phyloP scores from a whole-genome alignment of 176 grass and related monocot species.

The bread wheat (Triticum aestivum) region IWGSC_CS_RefSeq_v2.1 NC_057807.1:401345252-401345751 shows the following conservation, averaged over 20 bases:
- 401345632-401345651: not conserved
- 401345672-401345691: not conserved
- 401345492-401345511: not conserved
- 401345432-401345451: not conserved
- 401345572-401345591: no score
- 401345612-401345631: not conserved
- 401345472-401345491: not conserved
- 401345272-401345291: not conserved
- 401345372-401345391: not conserved
- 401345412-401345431: not conserved
- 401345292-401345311: not conserved
- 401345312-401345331: not conserved
- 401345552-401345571: no score
- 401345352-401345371: slow-evolving; percentile 3
- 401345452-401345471: not conserved
- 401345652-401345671: not conserved
- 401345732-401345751: not conserved
- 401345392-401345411: not conserved
- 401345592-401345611: not conserved
- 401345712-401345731: not conserved
- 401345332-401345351: not conserved
- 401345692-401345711: not conserved
- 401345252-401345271: not conserved
- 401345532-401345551: not conserved
- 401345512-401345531: no score